These are phyloP conservation scores for Neodidymelliopsis sp. DNA, from an alignment of 2,329 filamentous ascomycete genomes.

Conservation along the genomic window DNA sequence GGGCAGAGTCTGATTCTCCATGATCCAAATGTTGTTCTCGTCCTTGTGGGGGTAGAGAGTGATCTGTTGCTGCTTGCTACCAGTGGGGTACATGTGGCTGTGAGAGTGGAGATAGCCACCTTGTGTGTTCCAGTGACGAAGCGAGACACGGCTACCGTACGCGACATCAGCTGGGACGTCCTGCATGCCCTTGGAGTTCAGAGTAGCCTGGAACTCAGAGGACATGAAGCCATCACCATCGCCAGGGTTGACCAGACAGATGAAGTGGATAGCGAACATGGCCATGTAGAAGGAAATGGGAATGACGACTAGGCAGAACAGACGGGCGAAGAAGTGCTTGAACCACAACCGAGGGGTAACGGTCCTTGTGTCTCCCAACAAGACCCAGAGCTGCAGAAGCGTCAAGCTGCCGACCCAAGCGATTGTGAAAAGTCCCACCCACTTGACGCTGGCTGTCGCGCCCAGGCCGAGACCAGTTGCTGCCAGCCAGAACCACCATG, in stretches of 20 bases:
- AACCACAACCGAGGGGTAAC: constrained; percentile 86
- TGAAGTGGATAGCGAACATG: constrained; percentile 97
- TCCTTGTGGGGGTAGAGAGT: constrained; percentile 99
- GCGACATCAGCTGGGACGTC: constrained; percentile 92
- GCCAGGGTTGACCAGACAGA: constrained; percentile 91
- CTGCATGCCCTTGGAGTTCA: constrained; percentile 96
- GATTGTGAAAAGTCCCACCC: constrained; percentile 98
- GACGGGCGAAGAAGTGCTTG: constrained; percentile 91
- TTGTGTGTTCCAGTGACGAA: constrained; percentile 96
- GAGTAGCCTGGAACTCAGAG: constrained; percentile 95
- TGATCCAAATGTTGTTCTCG: constrained; percentile 92
- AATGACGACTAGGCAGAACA: constrained; percentile 90
- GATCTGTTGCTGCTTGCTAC: constrained; percentile 98
- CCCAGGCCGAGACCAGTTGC: constrained; percentile 88
- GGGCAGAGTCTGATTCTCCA: constrained; percentile 92
- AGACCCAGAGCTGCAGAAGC: constrained; percentile 89
- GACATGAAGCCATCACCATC: constrained; percentile 99
- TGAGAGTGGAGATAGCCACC: constrained; percentile 98
- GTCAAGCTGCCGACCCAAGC: constrained; percentile 96
- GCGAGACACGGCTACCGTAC: constrained; percentile 82
- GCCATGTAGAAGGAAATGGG: constrained; percentile 90
- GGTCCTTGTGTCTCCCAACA: constrained; percentile 86
- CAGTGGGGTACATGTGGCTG: constrained; percentile 94
- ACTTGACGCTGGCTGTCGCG: constrained; percentile 94
- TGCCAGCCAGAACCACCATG: constrained; percentile 98